Base-by-base conservation (phyloP, 2,329 filamentous ascomycete species). In the Stachybotrys echinatus region DNA sequence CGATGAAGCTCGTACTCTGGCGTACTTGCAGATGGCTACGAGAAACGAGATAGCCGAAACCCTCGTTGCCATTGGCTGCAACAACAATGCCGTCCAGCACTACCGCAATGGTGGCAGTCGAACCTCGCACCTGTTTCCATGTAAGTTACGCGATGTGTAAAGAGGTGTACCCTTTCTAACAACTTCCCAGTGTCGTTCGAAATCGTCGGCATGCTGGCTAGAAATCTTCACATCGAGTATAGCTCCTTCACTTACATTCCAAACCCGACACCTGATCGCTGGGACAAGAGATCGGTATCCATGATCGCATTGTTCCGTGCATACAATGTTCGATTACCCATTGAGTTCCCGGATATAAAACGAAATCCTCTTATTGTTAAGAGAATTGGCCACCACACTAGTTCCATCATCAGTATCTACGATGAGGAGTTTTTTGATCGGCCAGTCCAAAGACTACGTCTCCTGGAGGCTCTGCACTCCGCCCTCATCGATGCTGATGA, bases 181-280 rank as follows among this genome's bases (percentile, higher is more conserved):
- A 12, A 3, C 12, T 5, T 18, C 8, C n/a, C 43, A 80, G 79
- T 83, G 1, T 72, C 76, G 0, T 83, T 83, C 47, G 80, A 83
- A 56, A 69, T 83, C 1, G 60, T 81, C 3, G 80, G 78, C n/a
- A 83, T 83, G 79, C 62, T 83, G 1, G 71, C 73, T 42, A 69
- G 71, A 22, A 72, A 71, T 0, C 66, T 81, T 20, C 75, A 80
- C 48, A 74, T 80, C 20, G 65, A 67, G 6, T 63, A 74, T 43
- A 79, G 69, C 45, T 70, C 67, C 50, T 83, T 77, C 53, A 76
- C 76, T 2, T 74, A 75, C 60, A 67, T 83, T 2, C 80, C 80
- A 0, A 83, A 83, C 52, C 80, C 80, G 0, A 83, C 79, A 0
- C 66, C 71, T 2, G 75, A 77, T 48, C 64, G 62, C n/a, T 83